phyloP scores from a whole-genome alignment of 176 grass and related monocot genomes.

The Microstegium vimineum region DNA sequence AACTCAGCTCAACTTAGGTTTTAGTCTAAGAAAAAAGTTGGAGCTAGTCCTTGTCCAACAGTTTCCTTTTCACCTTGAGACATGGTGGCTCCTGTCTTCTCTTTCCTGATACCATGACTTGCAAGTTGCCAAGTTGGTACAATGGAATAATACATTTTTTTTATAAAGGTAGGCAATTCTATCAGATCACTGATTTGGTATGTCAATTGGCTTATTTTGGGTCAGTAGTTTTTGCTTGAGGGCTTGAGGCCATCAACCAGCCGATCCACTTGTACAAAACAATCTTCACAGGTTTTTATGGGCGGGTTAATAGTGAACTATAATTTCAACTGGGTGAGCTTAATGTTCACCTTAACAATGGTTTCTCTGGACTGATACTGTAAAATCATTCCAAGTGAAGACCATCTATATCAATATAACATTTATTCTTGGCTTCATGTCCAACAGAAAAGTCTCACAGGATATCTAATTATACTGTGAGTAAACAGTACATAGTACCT shows the following conservation, averaged over 20 bases:
- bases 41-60: not conserved
- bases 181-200: conserved; percentile 10
- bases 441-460: conserved; percentile 4
- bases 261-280: not conserved
- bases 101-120: not conserved
- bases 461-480: conserved; percentile 34
- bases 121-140: conserved; percentile 32
- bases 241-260: not conserved
- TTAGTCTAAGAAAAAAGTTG: not conserved
- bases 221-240: not conserved
- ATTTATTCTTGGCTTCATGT: conserved; percentile 20
- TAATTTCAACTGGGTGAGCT: not conserved
- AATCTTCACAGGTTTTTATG: not conserved
- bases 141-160: not conserved
- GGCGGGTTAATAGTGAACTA: not conserved
- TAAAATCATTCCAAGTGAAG: conserved; percentile 21
- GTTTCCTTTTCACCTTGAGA: conserved; percentile 7
- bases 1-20: conserved; percentile 1
- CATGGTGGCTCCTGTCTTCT: conserved; percentile 17
- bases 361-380: not conserved
- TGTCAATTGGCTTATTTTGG: not conserved
- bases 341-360: conserved; percentile 5
- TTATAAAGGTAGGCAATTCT: not conserved
- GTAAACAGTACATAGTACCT: conserved; percentile 41
- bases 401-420: conserved; percentile 17